phyloP scores from a whole-genome alignment of 306 rosid species.

The Pachyrhizus erosus region DNA sequence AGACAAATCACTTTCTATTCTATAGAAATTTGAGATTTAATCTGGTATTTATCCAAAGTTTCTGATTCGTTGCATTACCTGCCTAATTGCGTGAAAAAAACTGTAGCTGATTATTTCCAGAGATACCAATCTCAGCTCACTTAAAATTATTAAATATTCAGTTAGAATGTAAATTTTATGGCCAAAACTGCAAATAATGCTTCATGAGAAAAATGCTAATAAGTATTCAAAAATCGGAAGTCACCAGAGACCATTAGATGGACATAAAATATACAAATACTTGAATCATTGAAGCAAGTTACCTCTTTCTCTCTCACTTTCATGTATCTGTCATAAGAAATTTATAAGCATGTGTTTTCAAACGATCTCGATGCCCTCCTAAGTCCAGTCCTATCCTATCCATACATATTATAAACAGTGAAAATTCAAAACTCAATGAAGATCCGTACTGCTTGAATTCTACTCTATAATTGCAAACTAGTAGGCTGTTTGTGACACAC shows the following conservation, averaged over 20 bases:
- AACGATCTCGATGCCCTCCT: neutral
- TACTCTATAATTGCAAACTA: conserved; percentile 18
- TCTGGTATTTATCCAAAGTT: too few species aligned
- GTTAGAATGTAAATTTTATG: too few species aligned
- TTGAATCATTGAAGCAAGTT: neutral
- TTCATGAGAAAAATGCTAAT: neutral
- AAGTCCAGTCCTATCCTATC: neutral
- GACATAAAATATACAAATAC: neutral
- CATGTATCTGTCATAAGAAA: neutral
- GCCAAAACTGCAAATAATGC: neutral
- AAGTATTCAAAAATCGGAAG: neutral
- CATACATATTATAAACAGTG: neutral
- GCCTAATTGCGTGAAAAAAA: too few species aligned
- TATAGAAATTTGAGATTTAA: too few species aligned
- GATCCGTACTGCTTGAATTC: conserved; percentile 27
- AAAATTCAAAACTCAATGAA: neutral
- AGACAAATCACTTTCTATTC: too few species aligned
- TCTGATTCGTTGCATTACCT: too few species aligned
- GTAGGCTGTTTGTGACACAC: conserved; percentile 42
- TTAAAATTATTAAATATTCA: too few species aligned
- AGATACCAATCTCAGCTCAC: too few species aligned
- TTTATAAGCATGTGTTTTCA: neutral
- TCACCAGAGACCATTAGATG: neutral
- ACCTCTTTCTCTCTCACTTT: neutral
- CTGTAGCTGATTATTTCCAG: too few species aligned